Base-by-base conservation (phyloP, 805 yeast genomes). In the Candida krabiensis region DNA sequence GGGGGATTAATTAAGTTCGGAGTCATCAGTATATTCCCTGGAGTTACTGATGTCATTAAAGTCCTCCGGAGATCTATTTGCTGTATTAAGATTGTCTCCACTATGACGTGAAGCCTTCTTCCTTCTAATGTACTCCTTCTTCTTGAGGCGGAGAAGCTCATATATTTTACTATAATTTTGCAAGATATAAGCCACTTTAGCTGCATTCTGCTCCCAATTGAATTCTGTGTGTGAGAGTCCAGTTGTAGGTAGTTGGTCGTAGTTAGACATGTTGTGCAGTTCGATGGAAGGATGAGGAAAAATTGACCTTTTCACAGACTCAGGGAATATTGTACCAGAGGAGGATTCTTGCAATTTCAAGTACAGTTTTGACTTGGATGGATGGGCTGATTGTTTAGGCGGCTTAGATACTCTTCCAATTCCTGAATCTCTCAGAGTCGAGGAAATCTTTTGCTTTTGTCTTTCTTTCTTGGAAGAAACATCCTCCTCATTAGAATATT, bases 121-220 rank as follows among this genome's bases (percentile, higher is more conserved):
- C 26, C 22, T 17, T 30, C 22, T 29, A 12, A 34, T 16, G 4
- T 40, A 23, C 19, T 43, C 41, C 18, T 45, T 47, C 21, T 39
- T 38, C 31, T 39, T 49, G 9, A 21, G 28, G 9, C 37, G 44
- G 19, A 49, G 24, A 4, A 26, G 7, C 9, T 33, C 36, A 31
- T 49, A 44, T 8, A 49, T 16, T 3, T 34, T 33, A 13, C 47
- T 31, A 30, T 49, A 47, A 33, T 43, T 47, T 37, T 35, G 38
- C 26, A 49, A 30, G 11, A 45, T 37, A 9, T 33, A 26, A 7
- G 46, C 42, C 4, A 47, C 37, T 25, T 30, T 35, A 4, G 41
- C 17, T 2, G 48, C 35, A 18, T 43, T 37, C 8, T 17, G 11
- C 9, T 30, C 17, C 52, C 50, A 47, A 9, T 39, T 35, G 6